Evolutionary conservation across 345 rosid species (phyloP).

Genomic region (Acer yangbiense): DNA sequence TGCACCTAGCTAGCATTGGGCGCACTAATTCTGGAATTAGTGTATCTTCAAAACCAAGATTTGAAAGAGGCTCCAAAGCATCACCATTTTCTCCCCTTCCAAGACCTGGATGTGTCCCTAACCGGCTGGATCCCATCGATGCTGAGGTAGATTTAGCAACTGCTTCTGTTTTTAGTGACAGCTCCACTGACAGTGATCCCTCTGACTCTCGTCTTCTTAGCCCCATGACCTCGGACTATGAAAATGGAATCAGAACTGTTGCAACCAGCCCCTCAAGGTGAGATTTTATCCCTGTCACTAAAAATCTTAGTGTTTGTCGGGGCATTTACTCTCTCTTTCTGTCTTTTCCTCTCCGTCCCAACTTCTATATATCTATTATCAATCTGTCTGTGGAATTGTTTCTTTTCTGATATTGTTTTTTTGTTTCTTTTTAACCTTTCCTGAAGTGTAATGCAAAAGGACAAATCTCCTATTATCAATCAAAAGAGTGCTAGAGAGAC

Average conservation of each 20-base stretch:
- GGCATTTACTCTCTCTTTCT: background rate
- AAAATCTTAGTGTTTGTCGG: slow-evolving; percentile 2
- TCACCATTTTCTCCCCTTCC: slow-evolving; percentile 64
- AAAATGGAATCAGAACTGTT: slow-evolving; percentile 60
- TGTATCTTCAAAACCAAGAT: slow-evolving; percentile 49
- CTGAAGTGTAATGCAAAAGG: slow-evolving; percentile 56
- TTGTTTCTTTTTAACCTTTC: slow-evolving; percentile 3
- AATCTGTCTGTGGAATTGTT: slow-evolving; percentile 1
- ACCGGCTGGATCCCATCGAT: slow-evolving; percentile 42
- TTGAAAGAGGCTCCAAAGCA: slow-evolving; percentile 45
- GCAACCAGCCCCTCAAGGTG: slow-evolving; percentile 64
- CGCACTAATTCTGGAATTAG: slow-evolving; percentile 53
- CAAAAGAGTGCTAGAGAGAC: slow-evolving; percentile 58
- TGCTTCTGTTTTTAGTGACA: slow-evolving; percentile 69
- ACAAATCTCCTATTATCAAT: slow-evolving; percentile 40
- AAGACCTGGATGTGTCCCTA: slow-evolving; percentile 51
- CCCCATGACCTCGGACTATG: slow-evolving; percentile 76
- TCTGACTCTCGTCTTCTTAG: slow-evolving; percentile 61
- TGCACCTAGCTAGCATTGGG: slow-evolving; percentile 36
- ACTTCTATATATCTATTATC: background rate
- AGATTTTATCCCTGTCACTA: slow-evolving; percentile 28
- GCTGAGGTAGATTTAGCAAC: slow-evolving; percentile 63
- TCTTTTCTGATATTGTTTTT: slow-evolving; percentile 20
- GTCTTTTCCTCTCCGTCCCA: background rate
- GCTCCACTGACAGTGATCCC: slow-evolving; percentile 64